Conservation (phyloP, 148 eudicot species). For the Nepenthes mirabilis region DNA sequence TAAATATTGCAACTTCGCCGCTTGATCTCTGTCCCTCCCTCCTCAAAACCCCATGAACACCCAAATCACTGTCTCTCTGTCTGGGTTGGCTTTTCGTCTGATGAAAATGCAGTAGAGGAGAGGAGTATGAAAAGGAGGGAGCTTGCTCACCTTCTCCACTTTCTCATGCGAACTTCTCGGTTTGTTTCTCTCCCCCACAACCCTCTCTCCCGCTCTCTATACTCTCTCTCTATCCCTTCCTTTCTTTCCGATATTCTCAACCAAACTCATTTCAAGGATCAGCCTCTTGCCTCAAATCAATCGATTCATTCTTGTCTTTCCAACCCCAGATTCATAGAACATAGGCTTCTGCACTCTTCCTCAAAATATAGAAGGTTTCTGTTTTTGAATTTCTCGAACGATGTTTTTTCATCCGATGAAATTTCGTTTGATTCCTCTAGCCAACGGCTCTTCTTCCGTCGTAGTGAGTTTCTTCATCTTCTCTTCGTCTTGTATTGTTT, state of each 20-base stretch:
- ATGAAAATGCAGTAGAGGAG: too few relatives aligned
- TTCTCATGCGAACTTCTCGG: constrained; percentile 26
- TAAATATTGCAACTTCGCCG: too few relatives aligned
- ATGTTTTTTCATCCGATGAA: constrained; percentile 8
- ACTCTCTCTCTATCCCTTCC: constrained; percentile 2
- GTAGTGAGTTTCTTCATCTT: constrained; percentile 21
- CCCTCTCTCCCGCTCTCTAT: constrained; percentile 3
- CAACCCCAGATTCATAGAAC: constrained; percentile 1
- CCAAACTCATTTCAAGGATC: neutral
- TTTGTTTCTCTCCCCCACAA: constrained; percentile 30
- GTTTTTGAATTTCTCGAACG: constrained; percentile 7
- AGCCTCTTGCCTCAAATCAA: neutral
- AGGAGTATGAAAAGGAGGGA: constrained; percentile 12
- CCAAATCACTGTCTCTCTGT: too few relatives aligned
- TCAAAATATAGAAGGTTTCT: constrained; percentile 5
- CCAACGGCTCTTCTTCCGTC: constrained; percentile 18
- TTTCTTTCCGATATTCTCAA: constrained; percentile 4
- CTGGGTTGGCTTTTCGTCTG: too few relatives aligned
- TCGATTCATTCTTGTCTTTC: neutral
- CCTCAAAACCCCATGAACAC: too few relatives aligned
- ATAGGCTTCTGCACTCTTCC: constrained; percentile 1
- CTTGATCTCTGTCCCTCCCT: too few relatives aligned
- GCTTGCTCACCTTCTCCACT: constrained; percentile 3
- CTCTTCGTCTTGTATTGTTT: neutral
- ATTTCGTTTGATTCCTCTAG: constrained; percentile 6